Percentiles rank a stretch among this genome's conserved stretches.
Conservation (phyloP, 257 asterid genomes). For the Anisodus acutangulus region DNA sequence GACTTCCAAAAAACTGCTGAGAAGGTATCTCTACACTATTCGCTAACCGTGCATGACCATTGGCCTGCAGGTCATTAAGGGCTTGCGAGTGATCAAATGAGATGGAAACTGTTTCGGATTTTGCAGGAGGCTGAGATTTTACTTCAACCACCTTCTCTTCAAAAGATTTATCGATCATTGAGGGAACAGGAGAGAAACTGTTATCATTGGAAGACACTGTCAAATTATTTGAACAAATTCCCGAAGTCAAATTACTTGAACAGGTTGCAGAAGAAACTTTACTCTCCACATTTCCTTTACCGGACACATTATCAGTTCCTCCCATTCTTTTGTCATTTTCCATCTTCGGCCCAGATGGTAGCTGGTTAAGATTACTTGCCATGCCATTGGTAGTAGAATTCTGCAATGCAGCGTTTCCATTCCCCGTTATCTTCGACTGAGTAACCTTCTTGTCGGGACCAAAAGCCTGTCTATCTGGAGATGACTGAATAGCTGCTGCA, state of each 20-base stretch:
- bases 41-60: slow-evolving; percentile 26
- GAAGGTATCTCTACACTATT: slow-evolving; percentile 40
- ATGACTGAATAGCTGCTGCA: slow-evolving; percentile 48
- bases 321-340: slow-evolving; percentile 44
- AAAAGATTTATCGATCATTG: slow-evolving; percentile 35
- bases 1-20: slow-evolving; percentile 19
- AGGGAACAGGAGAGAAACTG: slow-evolving; percentile 44
- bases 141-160: slow-evolving; percentile 46
- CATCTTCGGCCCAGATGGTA: slow-evolving; percentile 44
- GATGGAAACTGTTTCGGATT: slow-evolving; percentile 34
- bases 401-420: slow-evolving; percentile 54
- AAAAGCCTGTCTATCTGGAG: slow-evolving; percentile 48
- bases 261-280: slow-evolving; percentile 32
- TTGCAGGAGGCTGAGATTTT: slow-evolving; percentile 43
- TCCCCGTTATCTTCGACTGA: slow-evolving; percentile 47
- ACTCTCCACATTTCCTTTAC: slow-evolving; percentile 45
- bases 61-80: slow-evolving; percentile 35
- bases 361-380: slow-evolving; percentile 41
- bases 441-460: slow-evolving; percentile 52
- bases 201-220: slow-evolving; percentile 41
- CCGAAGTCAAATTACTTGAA: too few relatives aligned
- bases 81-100: slow-evolving; percentile 44
- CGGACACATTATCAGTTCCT: slow-evolving; percentile 45
- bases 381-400: slow-evolving; percentile 36
- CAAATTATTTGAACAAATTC: slow-evolving; percentile 40